Evolutionary conservation across 78 protist genomes (phyloP).

Genomic region (slime mould (Dictyostelium discoideum)): DNA sequence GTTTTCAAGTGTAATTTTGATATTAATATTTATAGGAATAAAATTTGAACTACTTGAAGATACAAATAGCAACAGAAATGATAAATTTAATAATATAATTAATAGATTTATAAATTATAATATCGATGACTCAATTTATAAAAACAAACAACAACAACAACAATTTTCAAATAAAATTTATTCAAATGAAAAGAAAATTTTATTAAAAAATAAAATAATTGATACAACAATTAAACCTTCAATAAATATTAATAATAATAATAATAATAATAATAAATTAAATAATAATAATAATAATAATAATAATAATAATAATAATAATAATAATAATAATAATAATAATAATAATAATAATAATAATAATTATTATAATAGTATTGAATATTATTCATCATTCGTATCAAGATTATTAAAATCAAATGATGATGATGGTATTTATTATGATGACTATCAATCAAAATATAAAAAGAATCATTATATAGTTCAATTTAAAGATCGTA

Average conservation of each 20-base stretch:
- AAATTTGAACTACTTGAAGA: background rate
- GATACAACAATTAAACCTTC: background rate
- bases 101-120: background rate
- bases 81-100: background rate
- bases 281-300: background rate
- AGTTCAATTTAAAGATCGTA: slow-evolving; percentile 17
- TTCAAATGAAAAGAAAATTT: background rate
- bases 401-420: slow-evolving; percentile 25
- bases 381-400: background rate
- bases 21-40: background rate
- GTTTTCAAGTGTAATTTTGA: background rate
- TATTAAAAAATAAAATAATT: background rate
- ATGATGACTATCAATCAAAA: background rate
- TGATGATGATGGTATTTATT: background rate
- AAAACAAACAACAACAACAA: background rate
- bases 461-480: slow-evolving; percentile 8
- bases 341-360: background rate
- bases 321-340: background rate
- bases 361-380: background rate
- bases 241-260: background rate
- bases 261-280: background rate
- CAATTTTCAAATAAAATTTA: background rate
- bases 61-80: background rate
- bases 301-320: background rate
- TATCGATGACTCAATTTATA: background rate